phyloP scores from a whole-genome alignment of 176 grass and related monocot genomes.

The Raddia guianensis region DNA sequence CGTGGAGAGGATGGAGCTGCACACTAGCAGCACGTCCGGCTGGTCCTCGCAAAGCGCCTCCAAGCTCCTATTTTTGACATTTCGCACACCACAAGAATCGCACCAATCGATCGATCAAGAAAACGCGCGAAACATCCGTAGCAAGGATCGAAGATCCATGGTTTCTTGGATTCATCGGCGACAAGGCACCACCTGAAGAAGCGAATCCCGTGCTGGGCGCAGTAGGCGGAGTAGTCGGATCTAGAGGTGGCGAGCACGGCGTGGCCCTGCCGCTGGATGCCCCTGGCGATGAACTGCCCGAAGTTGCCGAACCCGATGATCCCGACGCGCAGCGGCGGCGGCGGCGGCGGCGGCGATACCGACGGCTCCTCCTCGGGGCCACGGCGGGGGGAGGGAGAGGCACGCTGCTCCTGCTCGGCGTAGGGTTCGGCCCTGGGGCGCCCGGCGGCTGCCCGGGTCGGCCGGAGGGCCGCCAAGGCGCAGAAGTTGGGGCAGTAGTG shows the following conservation, averaged over 20 bases:
- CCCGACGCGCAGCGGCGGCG: slow-evolving; percentile 36
- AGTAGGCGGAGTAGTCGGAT: slow-evolving; percentile 65
- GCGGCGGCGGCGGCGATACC: background rate
- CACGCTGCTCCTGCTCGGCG: slow-evolving; percentile 18
- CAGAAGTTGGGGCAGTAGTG: slow-evolving; percentile 39
- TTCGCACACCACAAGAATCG: background rate
- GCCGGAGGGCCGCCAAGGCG: slow-evolving; percentile 33
- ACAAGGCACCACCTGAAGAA: slow-evolving; percentile 53
- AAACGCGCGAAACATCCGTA: background rate
- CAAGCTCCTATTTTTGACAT: slow-evolving; percentile 37
- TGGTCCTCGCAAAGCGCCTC: slow-evolving; percentile 63
- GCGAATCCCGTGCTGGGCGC: slow-evolving; percentile 37
- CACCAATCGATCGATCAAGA: background rate
- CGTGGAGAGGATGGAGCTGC: slow-evolving; percentile 76
- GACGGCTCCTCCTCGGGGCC: background rate
- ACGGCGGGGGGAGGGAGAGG: background rate
- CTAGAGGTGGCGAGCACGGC: slow-evolving; percentile 61
- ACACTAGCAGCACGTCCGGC: slow-evolving; percentile 62
- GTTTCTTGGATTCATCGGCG: background rate
- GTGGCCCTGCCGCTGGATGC: slow-evolving; percentile 65
- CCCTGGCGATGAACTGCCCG: slow-evolving; percentile 61
- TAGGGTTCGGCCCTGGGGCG: background rate
- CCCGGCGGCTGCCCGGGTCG: background rate
- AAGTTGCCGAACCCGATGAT: slow-evolving; percentile 75
- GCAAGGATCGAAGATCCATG: background rate